Evolutionary conservation across 1,139 yeast species (phyloP).

Genomic region (Magnusiomyces sp.): DNA sequence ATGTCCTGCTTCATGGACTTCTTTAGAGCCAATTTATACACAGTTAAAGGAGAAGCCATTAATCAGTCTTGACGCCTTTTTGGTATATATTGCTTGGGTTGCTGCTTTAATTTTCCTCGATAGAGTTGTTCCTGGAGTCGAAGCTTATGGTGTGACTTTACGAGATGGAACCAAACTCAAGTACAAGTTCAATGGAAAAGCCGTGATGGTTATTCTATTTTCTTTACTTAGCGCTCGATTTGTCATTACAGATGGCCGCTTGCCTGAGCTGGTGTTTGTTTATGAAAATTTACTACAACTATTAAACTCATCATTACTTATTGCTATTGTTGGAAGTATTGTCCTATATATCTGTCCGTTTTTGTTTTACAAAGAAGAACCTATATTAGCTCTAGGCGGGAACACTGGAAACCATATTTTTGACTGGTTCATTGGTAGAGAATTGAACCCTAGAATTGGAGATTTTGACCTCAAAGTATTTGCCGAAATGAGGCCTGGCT

Average conservation of each 20-base stretch:
- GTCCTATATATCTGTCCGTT: conserved; percentile 64
- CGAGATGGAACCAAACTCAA: conserved; percentile 65
- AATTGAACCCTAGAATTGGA: conserved; percentile 85
- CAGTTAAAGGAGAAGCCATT: conserved; percentile 10
- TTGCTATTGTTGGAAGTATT: conserved; percentile 54
- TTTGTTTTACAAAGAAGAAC: conserved; percentile 46
- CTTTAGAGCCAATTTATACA: conserved; percentile 13
- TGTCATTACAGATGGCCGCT: conserved; percentile 40
- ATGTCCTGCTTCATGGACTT: conserved; percentile 27
- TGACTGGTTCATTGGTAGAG: conserved; percentile 97
- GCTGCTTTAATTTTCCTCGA: conserved; percentile 55
- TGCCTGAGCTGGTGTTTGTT: conserved; percentile 75
- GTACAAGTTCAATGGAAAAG: conserved; percentile 77
- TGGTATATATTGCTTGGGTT: conserved; percentile 70
- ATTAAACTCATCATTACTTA: conserved; percentile 52
- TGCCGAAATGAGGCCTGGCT: conserved; percentile 92
- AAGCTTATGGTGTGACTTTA: conserved; percentile 55
- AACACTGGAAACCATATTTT: conserved; percentile 68
- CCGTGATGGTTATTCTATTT: conserved; percentile 43
- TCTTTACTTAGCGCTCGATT: conserved; percentile 45
- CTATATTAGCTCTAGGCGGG: conserved; percentile 78
- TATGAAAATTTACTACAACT: conserved; percentile 62
- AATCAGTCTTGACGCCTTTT: conserved; percentile 42
- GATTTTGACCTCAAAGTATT: conserved; percentile 80
- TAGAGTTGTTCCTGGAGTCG: conserved; percentile 62